phyloP scores from a whole-genome alignment of 768 basidiomycete species.

The Russula lepida region DNA sequence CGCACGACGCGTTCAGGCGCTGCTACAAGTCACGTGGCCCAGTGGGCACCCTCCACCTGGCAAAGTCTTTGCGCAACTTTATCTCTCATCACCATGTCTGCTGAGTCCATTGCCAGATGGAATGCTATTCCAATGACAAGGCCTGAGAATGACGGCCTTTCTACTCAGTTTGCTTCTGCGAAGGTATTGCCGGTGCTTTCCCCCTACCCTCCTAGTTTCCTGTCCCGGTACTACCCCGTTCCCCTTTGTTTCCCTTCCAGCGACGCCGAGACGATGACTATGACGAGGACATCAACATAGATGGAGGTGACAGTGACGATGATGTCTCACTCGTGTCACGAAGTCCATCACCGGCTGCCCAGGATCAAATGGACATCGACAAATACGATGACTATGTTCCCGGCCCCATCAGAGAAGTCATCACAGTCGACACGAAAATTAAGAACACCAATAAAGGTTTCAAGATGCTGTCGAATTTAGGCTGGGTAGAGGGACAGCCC shows the following conservation, averaged over 20 bases:
- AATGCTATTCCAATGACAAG: constrained; percentile 53
- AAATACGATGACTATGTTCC: constrained; percentile 61
- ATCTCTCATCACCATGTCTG: constrained; percentile 42
- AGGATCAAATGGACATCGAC: constrained; percentile 44
- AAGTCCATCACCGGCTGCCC: constrained; percentile 56
- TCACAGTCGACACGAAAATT: constrained; percentile 77
- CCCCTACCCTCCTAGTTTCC: constrained; percentile 32
- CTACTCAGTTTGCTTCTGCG: neutral
- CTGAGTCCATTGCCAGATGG: constrained; percentile 58
- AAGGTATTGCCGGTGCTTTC: constrained; percentile 36
- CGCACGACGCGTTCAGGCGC: neutral
- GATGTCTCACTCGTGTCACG: constrained; percentile 66
- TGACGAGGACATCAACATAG: constrained; percentile 11
- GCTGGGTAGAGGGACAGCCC: constrained; percentile 75
- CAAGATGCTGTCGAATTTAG: constrained; percentile 68
- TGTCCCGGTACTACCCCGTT: constrained; percentile 26
- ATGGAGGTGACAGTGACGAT: constrained; percentile 52
- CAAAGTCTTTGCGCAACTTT: neutral
- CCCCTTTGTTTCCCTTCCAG: constrained; percentile 45
- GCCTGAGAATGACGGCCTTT: constrained; percentile 22
- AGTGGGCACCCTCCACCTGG: neutral
- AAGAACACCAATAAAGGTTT: constrained; percentile 76
- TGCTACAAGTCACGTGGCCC: constrained; percentile 1
- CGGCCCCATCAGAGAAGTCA: constrained; percentile 47
- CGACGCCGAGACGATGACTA: constrained; percentile 40